A percentile compares a stretch with the other conserved stretches of the same genome.
Evolutionary conservation across 2,329 filamentous ascomycete species (phyloP).

Genomic region (Setomelanomma holmii): DNA sequence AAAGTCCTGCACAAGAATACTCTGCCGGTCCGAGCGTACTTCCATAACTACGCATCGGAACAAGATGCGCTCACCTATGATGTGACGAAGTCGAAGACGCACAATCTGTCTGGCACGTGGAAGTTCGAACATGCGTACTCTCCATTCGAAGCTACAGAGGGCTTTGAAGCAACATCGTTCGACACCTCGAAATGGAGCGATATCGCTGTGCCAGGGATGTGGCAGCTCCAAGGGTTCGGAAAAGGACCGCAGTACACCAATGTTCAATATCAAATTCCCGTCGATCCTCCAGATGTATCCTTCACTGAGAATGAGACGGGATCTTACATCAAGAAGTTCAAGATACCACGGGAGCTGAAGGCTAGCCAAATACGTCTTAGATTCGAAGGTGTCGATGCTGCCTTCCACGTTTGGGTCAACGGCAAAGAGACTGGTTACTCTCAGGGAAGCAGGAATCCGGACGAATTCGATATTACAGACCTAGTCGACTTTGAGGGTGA

Average conservation of each 20-base stretch:
- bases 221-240: conserved; percentile 74
- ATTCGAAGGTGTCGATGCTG: conserved; percentile 76
- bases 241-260: conserved; percentile 72
- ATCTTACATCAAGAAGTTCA: conserved; percentile 65
- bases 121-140: conserved; percentile 49
- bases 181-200: conserved; percentile 56
- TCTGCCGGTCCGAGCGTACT: conserved; percentile 63
- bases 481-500: conserved; percentile 54
- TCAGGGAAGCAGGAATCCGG: conserved; percentile 71
- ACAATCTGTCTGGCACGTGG: conserved; percentile 47
- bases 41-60: conserved; percentile 61
- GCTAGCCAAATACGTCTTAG: conserved; percentile 66
- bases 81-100: conserved; percentile 38
- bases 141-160: conserved; percentile 45
- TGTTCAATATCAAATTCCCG: conserved; percentile 69
- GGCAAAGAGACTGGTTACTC: conserved; percentile 69
- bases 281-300: conserved; percentile 68
- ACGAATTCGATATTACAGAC: conserved; percentile 71
- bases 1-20: conserved; percentile 66
- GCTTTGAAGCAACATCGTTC: conserved; percentile 41
- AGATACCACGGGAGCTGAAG: conserved; percentile 59
- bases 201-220: conserved; percentile 70
- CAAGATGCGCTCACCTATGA: conserved; percentile 57
- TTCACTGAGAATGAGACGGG: conserved; percentile 69
- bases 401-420: conserved; percentile 74